Evolutionary conservation across 805 yeast species (phyloP).

Genomic region (Zygosaccharomyces rouxii): DNA sequence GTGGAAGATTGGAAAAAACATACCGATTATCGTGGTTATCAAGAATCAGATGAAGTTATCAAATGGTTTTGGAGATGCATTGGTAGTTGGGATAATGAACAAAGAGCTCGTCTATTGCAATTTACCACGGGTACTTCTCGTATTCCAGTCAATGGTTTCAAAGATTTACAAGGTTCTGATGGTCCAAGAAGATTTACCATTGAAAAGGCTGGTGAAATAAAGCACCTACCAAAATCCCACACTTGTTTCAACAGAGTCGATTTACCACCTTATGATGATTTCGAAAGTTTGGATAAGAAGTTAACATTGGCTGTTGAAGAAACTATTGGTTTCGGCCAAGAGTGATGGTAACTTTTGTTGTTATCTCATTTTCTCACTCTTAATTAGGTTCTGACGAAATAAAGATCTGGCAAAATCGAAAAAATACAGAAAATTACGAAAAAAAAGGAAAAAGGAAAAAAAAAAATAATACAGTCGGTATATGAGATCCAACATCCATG

Average conservation of each 20-base stretch:
- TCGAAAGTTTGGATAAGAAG: slow-evolving; percentile 80
- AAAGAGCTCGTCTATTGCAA: slow-evolving; percentile 89
- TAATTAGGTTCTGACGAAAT: not conserved
- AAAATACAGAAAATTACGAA: not conserved
- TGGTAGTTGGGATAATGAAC: slow-evolving; percentile 92
- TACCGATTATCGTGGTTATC: slow-evolving; percentile 97
- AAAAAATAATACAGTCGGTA: not conserved
- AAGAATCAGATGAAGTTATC: slow-evolving; percentile 91
- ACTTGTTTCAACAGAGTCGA: slow-evolving; percentile 99
- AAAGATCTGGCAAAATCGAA: not conserved
- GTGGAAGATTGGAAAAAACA: slow-evolving; percentile 99
- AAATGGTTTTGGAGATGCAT: slow-evolving; percentile 99
- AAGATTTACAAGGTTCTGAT: slow-evolving; percentile 97
- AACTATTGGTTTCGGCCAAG: slow-evolving; percentile 98
- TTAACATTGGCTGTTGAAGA: slow-evolving; percentile 96
- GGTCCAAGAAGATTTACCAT: slow-evolving; percentile 99
- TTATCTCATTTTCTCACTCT: not conserved
- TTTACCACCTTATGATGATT: slow-evolving; percentile 87
- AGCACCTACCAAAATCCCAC: slow-evolving; percentile 93
- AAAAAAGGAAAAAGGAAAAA: not conserved
- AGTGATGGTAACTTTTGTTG: slow-evolving; percentile 43
- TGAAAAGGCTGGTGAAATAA: slow-evolving; percentile 93
- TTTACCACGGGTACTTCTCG: slow-evolving; percentile 99
- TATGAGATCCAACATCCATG: not conserved
- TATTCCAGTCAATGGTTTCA: slow-evolving; percentile 98